Conservation (phyloP, 2,329 filamentous ascomycete genomes). For the Parascedosporium putredinis region DNA sequence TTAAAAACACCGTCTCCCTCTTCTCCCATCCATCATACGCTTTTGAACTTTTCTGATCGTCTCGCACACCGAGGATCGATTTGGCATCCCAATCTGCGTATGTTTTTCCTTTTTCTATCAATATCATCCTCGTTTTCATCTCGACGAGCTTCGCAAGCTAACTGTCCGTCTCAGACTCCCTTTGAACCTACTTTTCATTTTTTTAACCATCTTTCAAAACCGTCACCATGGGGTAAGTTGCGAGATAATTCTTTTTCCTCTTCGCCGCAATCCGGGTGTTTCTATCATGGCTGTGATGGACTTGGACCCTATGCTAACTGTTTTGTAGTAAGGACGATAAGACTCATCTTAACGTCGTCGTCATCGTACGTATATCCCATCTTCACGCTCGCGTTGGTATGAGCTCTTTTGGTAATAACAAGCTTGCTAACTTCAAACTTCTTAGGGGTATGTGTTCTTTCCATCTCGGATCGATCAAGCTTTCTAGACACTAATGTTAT, state of each 20-base stretch:
- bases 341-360: constrained; percentile 94
- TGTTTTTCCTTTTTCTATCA: constrained; percentile 1
- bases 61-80: constrained; percentile 10
- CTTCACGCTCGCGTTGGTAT: neutral
- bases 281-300: neutral
- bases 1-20: constrained; percentile 8
- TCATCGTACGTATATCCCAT: constrained; percentile 53
- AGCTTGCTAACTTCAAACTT: constrained; percentile 12
- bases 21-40: constrained; percentile 5
- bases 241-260: neutral
- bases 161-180: constrained; percentile 3
- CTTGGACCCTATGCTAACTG: constrained; percentile 3
- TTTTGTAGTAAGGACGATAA: constrained; percentile 81
- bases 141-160: neutral
- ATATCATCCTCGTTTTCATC: constrained; percentile 2
- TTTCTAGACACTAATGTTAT: constrained; percentile 13
- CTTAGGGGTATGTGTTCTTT: constrained; percentile 20
- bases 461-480: constrained; percentile 22
- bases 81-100: constrained; percentile 10
- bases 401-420: neutral
- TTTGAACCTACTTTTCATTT: constrained; percentile 7
- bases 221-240: constrained; percentile 28
- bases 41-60: constrained; percentile 7
- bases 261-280: neutral
- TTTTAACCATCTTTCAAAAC: constrained; percentile 14